Evolutionary conservation across 768 basidiomycete species (phyloP).

Genomic region (Chiua virens): DNA sequence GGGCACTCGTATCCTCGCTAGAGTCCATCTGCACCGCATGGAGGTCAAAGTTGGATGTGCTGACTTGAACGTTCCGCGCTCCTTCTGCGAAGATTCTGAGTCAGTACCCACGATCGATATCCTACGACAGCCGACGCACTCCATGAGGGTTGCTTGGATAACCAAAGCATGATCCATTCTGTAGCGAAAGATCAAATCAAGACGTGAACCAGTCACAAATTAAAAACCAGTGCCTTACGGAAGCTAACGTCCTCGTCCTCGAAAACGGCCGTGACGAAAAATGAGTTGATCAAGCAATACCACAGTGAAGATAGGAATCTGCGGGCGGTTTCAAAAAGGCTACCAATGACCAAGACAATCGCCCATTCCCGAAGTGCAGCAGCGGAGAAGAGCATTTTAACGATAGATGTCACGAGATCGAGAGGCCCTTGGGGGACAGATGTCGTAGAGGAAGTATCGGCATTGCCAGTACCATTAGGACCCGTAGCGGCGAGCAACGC

Average conservation of each 20-base stretch:
- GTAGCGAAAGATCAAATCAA: neutral
- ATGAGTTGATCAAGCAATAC: conserved; percentile 43
- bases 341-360: conserved; percentile 62
- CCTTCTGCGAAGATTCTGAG: conserved; percentile 17
- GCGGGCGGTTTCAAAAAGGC: conserved; percentile 57
- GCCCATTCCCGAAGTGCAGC: conserved; percentile 62
- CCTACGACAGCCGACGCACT: conserved; percentile 32
- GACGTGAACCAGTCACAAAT: neutral
- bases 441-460: conserved; percentile 15
- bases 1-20: conserved; percentile 20
- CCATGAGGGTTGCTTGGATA: conserved; percentile 63
- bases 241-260: conserved; percentile 58
- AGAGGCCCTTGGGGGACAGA: conserved; percentile 18
- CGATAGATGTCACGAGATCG: conserved; percentile 34
- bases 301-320: conserved; percentile 46
- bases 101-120: neutral
- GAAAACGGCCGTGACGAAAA: conserved; percentile 65
- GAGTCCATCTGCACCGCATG: conserved; percentile 23
- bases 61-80: conserved; percentile 53
- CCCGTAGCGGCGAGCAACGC: conserved; percentile 19
- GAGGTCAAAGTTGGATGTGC: conserved; percentile 40
- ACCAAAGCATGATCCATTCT: conserved; percentile 76
- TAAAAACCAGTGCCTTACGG: conserved; percentile 37
- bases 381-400: conserved; percentile 50
- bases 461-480: conserved; percentile 5